A percentile compares a stretch with the other conserved stretches of the same genome.
Evolutionary conservation across 305 asterid species (phyloP).

Genomic region (Rubia balearica): DNA sequence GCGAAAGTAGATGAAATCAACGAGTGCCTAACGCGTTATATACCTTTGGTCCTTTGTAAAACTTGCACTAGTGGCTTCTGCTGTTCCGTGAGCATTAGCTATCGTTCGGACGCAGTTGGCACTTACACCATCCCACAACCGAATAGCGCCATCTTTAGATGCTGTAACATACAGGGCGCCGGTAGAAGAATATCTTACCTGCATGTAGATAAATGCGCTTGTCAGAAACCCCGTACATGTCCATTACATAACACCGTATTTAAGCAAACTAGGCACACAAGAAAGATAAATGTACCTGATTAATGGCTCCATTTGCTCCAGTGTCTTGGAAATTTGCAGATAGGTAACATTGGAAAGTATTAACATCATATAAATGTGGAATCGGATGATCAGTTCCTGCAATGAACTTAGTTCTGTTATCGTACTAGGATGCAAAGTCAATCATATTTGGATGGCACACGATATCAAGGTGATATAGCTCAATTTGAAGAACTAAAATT

Average conservation of each 20-base stretch:
- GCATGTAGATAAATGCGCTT: constrained; percentile 1
- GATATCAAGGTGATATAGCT: neutral
- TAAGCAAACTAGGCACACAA: neutral
- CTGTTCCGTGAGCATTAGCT: constrained; percentile 68
- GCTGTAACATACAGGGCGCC: constrained; percentile 84
- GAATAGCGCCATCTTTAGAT: constrained; percentile 73
- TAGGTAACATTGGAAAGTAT: constrained; percentile 77
- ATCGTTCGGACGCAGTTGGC: constrained; percentile 65
- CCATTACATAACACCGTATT: neutral
- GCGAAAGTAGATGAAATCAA: neutral
- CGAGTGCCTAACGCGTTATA: constrained; percentile 3
- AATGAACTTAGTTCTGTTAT: constrained; percentile 16
- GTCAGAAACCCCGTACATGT: neutral
- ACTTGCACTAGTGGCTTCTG: constrained; percentile 68
- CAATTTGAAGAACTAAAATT: neutral
- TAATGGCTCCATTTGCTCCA: constrained; percentile 63
- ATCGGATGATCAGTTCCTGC: constrained; percentile 85
- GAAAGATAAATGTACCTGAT: constrained; percentile 39
- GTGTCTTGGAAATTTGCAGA: constrained; percentile 58
- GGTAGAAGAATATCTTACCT: constrained; percentile 73
- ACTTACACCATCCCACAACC: constrained; percentile 81
- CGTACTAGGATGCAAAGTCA: constrained; percentile 1
- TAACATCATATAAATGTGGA: constrained; percentile 73
- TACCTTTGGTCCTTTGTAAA: constrained; percentile 81
- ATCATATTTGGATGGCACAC: neutral